Evolutionary conservation across 257 asterid genomes (phyloP).

Genomic region (Haberlea rhodopensis): DNA sequence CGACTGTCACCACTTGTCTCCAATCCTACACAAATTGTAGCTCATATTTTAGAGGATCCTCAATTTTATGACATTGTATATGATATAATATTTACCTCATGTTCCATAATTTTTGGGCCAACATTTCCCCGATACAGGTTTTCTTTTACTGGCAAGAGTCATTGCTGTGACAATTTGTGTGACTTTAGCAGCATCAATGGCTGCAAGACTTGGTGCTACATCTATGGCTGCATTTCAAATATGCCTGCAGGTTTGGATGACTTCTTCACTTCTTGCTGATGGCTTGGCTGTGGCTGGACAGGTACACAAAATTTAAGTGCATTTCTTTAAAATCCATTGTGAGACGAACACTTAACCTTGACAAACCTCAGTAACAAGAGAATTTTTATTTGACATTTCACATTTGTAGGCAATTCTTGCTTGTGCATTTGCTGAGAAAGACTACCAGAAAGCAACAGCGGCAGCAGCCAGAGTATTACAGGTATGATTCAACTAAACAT

Average conservation of each 20-base stretch:
- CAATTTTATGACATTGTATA: too few species aligned
- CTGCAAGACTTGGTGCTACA: conserved; percentile 83
- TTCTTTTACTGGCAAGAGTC: conserved; percentile 66
- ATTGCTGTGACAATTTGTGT: conserved; percentile 90
- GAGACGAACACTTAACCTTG: neutral
- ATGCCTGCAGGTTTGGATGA: conserved; percentile 91
- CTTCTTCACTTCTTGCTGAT: conserved; percentile 93
- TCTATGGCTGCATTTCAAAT: conserved; percentile 94
- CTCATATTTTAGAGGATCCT: neutral
- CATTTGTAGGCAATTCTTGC: conserved; percentile 83
- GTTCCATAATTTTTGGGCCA: neutral
- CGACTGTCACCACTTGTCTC: neutral
- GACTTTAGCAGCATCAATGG: conserved; percentile 80
- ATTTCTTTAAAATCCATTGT: neutral
- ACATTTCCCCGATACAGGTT: conserved; percentile 39
- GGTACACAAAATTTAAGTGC: conserved; percentile 35
- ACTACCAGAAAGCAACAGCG: conserved; percentile 73
- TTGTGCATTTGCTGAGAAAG: conserved; percentile 92
- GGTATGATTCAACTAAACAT: conserved; percentile 33
- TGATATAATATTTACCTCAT: too few species aligned
- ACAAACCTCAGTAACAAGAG: neutral
- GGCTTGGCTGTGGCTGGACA: conserved; percentile 99
- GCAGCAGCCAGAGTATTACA: conserved; percentile 80
- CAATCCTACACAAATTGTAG: neutral
- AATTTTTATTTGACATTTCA: neutral